Percentiles rank a stretch among this genome's conserved stretches.
phyloP scores from a whole-genome alignment of 495 filamentous ascomycete genomes.

The Neurospora discreta region DNA sequence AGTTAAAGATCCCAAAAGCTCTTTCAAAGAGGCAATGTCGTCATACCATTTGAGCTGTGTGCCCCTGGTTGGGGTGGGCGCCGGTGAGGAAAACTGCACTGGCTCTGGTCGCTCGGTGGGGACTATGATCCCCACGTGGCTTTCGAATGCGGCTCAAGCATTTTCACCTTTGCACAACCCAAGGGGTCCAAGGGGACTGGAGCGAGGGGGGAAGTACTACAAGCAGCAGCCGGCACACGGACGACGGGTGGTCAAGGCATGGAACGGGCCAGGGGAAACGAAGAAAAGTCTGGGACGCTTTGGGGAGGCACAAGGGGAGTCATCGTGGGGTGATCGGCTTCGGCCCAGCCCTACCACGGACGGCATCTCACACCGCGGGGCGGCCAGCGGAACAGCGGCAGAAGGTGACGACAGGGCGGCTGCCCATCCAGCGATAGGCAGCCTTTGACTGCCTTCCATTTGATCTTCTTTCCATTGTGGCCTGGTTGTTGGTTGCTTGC shows the following conservation, averaged over 20 bases:
- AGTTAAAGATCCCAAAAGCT: conserved; percentile 11
- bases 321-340: neutral
- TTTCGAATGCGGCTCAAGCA: conserved; percentile 17
- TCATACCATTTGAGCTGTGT: conserved; percentile 12
- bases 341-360: neutral
- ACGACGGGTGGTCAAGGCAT: neutral
- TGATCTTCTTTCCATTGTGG: neutral
- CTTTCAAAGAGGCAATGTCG: conserved; percentile 14
- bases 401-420: too few species aligned
- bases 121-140: conserved; percentile 16
- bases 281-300: neutral
- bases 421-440: neutral
- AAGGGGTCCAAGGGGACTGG: neutral
- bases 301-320: neutral
- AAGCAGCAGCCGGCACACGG: neutral
- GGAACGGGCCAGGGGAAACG: neutral
- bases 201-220: neutral
- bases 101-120: conserved; percentile 11
- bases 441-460: neutral
- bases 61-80: conserved; percentile 11
- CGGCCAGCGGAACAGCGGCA: neutral
- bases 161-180: neutral
- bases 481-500: neutral
- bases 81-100: neutral
- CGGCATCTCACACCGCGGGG: neutral